Evolutionary conservation across 139 green algal species (phyloP), one percentile per base, ranked within the genome.

Genomic region (Chlamydomonas sphaeroides): DNA sequence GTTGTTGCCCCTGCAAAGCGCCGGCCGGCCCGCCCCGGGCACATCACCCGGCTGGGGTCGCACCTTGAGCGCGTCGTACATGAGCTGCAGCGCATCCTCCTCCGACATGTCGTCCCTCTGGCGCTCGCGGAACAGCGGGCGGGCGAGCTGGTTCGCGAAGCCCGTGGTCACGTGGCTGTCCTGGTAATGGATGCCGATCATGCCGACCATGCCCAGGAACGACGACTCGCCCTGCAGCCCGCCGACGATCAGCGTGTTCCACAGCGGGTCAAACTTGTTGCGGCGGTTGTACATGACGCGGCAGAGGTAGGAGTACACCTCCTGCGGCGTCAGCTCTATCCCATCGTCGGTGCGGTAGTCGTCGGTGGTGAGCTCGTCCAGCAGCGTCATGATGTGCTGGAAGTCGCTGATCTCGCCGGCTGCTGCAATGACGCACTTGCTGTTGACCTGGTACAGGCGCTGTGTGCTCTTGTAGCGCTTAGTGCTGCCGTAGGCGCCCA

Each of bases 401-500:
- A 98, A 98, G 79, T 99, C 97, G 15, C 88, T 96, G 7, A 99
- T 89, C 88, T 99, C 97, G 18, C 97, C 97, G 25, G 92, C 87
- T 23, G 96, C 96, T 4, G 91, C 97, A 4, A 99, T 75, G 0
- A 97, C 76, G 8, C 87, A 93, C 11, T 73, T 80, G 30, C 92
- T 83, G 68, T 97, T 97, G 18, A 99, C 92, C 59, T 84, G 45
- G 61, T 86, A 79, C 14, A 99, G 87, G 28, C 97, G 89, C 65
- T 98, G 76, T 25, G 98, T 91, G 21, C 86, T 94, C 88, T 99
- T 99, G 93, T 99, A 99, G 77, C 97, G 92, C 89, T 98, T 98
- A 15, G 97, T 99, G n/a, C 86, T 94, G 59, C 97, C 97, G 80
- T 99, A 99, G 0, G 94, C 92, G 95, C 94, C 97, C 42, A 99